phyloP scores from a whole-genome alignment of 1,284 basidiomycete genomes.

The Xerocomus nothofagi region DNA sequence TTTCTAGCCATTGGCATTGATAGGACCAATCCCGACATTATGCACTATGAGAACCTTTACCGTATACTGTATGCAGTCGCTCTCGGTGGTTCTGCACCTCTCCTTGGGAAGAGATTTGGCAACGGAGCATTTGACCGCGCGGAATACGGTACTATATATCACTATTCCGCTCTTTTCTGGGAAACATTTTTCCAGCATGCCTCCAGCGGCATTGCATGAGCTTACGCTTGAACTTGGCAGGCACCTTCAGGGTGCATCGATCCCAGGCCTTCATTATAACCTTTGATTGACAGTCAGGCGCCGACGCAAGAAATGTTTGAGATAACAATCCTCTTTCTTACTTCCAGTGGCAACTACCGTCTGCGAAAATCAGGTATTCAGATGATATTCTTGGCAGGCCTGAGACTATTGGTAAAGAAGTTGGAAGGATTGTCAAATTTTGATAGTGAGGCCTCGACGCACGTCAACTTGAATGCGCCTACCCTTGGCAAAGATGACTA shows the following conservation, averaged over 20 bases:
- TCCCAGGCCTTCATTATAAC: not conserved
- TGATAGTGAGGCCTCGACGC: not conserved
- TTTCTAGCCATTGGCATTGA: too few species aligned
- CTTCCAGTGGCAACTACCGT: not conserved
- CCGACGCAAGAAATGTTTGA: not conserved
- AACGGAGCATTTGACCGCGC: not conserved
- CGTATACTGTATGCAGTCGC: too few species aligned
- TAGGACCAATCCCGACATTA: too few species aligned
- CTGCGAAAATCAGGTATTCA: not conserved
- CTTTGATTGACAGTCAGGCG: not conserved
- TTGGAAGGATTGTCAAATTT: not conserved
- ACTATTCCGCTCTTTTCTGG: not conserved
- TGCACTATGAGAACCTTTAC: too few species aligned
- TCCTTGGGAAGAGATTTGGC: not conserved
- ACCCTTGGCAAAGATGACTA: not conserved
- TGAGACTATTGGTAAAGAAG: not conserved
- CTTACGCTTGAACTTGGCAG: not conserved
- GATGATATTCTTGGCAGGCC: not conserved
- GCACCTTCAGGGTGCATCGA: not conserved
- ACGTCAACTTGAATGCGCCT: not conserved
- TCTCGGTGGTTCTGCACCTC: not conserved
- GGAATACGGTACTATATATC: too few species aligned
- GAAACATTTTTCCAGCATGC: not conserved
- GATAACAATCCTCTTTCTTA: not conserved
- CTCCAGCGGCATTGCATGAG: not conserved